phyloP scores from a whole-genome alignment of 805 yeast genomes.

The Candida corydali region DNA sequence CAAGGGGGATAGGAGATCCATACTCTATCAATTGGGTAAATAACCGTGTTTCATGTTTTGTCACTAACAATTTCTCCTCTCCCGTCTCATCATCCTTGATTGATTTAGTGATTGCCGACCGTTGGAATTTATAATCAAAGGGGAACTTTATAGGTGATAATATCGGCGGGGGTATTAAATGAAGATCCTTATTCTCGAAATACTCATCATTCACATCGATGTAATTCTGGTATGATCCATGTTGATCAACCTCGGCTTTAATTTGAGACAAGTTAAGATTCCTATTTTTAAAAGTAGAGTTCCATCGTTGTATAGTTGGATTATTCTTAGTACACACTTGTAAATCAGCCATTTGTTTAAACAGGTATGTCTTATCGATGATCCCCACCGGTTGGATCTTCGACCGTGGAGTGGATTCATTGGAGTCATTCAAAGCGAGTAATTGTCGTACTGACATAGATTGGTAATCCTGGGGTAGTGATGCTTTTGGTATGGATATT shows the following conservation, averaged over 20 bases:
- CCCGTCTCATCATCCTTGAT: slow-evolving; percentile 55
- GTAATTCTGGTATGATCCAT: slow-evolving; percentile 24
- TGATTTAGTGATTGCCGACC: slow-evolving; percentile 56
- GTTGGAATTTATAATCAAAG: slow-evolving; percentile 69
- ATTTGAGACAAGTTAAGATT: slow-evolving; percentile 22
- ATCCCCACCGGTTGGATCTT: slow-evolving; percentile 61
- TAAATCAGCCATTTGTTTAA: slow-evolving; percentile 85
- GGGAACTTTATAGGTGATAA: slow-evolving; percentile 77
- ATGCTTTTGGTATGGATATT: slow-evolving; percentile 55
- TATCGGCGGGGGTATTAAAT: slow-evolving; percentile 82
- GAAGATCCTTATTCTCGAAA: slow-evolving; percentile 39
- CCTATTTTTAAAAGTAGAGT: slow-evolving; percentile 17
- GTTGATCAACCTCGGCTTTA: slow-evolving; percentile 20
- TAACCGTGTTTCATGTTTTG: slow-evolving; percentile 44
- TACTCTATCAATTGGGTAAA: slow-evolving; percentile 52
- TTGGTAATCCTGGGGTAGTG: slow-evolving; percentile 36
- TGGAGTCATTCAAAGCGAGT: slow-evolving; percentile 25
- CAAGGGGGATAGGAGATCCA: slow-evolving; percentile 42
- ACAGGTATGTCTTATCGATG: slow-evolving; percentile 64
- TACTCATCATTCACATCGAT: slow-evolving; percentile 11
- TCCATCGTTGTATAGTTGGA: slow-evolving; percentile 24
- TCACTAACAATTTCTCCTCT: slow-evolving; percentile 46
- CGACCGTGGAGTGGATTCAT: slow-evolving; percentile 22
- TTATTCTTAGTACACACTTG: slow-evolving; percentile 66
- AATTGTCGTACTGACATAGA: slow-evolving; percentile 40